Base-by-base conservation (phyloP, 805 yeast genomes). In the Yamadazyma tumulicola region DNA sequence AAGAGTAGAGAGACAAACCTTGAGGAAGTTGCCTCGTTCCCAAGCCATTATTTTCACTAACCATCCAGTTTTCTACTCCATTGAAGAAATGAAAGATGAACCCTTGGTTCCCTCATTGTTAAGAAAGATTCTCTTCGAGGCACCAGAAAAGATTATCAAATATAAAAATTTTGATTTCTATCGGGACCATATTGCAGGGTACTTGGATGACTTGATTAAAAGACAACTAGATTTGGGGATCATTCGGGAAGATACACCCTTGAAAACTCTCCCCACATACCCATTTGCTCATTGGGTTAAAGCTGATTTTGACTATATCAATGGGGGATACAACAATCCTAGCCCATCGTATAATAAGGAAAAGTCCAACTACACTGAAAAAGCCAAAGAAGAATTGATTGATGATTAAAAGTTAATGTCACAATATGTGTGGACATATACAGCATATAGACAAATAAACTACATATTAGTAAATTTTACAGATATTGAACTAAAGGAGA, bases 11-110 rank as follows among this genome's bases (percentile, higher is more conserved):
- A 70, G 87, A 46, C 89, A 81, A 54, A 78, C 88, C 1, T 61
- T 81, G 38, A 66, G 87, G 51, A 67, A 81, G 49, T 64, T 81
- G 34, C 88, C 89, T 24, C 77, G 68, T 51, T 59, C 82, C 0
- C 48, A 65, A 30, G 87, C 87, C 3, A 76, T 81, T 40, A 76
- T 81, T 32, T 81, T 81, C 64, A 78, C 87, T 18, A 81, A 81
- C 51, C 89, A 81, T 52, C 89, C 88, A 4, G 67, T 80, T n/a
- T 83, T 80, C 51, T 84, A 84, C 55, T 74, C 83, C 2, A 76
- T 84, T 26, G 89, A 83, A 25, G 91, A 85, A 37, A 75, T 79
- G 61, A 84, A 81, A 46, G 95, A 85, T 15, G 94, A 82, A 43
- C 77, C 85, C 1, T 55, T 86, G 38, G 81, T 89, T 31, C 81